phyloP scores from a whole-genome alignment of 75 land plant species.

The Picea glauca region DNA sequence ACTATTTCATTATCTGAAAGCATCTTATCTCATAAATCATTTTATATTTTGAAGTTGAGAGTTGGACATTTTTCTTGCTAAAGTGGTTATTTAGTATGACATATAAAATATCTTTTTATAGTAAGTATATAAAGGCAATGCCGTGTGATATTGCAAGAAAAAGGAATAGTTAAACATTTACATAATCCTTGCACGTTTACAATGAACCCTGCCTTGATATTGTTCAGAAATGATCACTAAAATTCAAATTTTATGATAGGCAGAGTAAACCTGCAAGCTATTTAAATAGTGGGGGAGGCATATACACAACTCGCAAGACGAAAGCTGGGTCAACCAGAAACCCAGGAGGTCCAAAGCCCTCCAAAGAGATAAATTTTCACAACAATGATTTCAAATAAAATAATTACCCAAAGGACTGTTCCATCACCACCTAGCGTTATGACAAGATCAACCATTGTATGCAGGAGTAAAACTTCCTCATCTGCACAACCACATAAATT shows the following conservation, averaged over 20 bases:
- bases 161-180: background rate
- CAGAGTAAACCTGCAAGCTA: background rate
- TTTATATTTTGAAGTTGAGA: background rate
- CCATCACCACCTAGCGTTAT: slow-evolving; percentile 99
- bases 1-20: background rate
- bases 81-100: background rate
- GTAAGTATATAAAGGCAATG: background rate
- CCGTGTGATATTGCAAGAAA: background rate
- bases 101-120: background rate
- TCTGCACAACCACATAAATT: slow-evolving; percentile 37
- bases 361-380: background rate
- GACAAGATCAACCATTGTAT: slow-evolving; percentile 83
- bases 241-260: background rate
- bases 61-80: background rate
- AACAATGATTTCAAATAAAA: background rate
- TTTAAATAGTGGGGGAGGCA: background rate
- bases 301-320: no score
- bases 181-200: background rate
- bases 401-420: slow-evolving; percentile 94
- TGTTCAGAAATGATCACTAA: background rate
- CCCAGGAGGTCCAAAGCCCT: background rate
- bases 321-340: background rate
- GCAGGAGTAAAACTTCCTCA: slow-evolving; percentile 55
- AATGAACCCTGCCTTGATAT: background rate
- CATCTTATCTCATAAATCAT: background rate